A percentile compares a stretch with the other conserved stretches of the same genome.
Evolutionary conservation across 768 basidiomycete genomes (phyloP).

Genomic region (Mrakia gelida): DNA sequence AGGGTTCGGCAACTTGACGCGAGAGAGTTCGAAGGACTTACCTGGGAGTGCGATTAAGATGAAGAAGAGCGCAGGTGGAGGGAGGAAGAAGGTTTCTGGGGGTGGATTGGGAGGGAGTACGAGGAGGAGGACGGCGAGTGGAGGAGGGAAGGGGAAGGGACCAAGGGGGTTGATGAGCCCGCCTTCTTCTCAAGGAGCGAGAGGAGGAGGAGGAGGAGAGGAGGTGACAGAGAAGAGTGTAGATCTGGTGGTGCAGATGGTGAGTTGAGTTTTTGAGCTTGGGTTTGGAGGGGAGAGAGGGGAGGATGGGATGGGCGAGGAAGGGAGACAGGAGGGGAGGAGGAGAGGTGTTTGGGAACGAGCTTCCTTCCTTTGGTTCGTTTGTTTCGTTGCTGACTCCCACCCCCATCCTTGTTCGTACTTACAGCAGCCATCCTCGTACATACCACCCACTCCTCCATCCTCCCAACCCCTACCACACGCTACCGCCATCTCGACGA

Average conservation of each 20-base stretch:
- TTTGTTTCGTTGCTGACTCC: no score
- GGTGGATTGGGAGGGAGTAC: no score
- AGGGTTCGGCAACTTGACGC: not conserved
- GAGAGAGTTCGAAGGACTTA: constrained; percentile 61
- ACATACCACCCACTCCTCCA: not conserved
- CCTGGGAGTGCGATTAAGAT: constrained; percentile 68
- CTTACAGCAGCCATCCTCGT: not conserved
- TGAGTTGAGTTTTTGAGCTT: no score
- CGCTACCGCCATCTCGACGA: not conserved
- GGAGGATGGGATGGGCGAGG: no score
- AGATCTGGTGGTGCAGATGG: no score
- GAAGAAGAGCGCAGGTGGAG: not conserved
- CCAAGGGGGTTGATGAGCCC: no score
- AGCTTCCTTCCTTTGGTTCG: no score
- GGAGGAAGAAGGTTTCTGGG: not conserved
- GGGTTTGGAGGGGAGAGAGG: no score
- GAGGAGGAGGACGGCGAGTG: not conserved
- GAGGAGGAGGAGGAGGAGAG: not conserved
- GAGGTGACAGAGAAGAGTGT: not conserved
- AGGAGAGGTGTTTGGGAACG: no score
- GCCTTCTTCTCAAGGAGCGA: no score
- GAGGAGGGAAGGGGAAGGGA: not conserved
- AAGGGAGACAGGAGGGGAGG: no score
- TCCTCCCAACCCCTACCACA: not conserved
- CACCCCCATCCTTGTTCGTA: no score